These are phyloP conservation scores for Candida easanensis DNA, from an alignment of 805 yeast species.

Conservation along the genomic window DNA sequence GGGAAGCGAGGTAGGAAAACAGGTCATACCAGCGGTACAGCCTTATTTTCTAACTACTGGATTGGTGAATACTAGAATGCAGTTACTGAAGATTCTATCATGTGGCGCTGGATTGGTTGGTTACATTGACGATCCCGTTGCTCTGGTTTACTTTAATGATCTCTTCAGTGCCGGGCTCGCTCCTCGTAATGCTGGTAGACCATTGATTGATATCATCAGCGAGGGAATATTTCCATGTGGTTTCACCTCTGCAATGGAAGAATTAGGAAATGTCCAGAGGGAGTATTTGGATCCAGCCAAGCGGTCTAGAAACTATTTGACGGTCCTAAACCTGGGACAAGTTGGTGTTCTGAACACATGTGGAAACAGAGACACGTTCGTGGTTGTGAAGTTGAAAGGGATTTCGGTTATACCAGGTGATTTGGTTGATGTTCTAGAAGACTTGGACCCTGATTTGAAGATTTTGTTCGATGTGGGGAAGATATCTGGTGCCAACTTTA, in stretches of 20 bases:
- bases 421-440: no score
- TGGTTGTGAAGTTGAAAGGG: constrained; percentile 1
- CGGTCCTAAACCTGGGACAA: constrained; percentile 11
- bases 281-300: constrained; percentile 1
- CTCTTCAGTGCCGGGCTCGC: constrained; percentile 10
- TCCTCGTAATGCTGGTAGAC: not conserved
- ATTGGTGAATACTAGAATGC: constrained; percentile 11
- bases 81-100: constrained; percentile 3
- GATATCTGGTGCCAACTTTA: constrained; percentile 2
- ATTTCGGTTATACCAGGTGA: not conserved
- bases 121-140: constrained; percentile 7
- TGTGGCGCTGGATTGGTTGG: constrained; percentile 4
- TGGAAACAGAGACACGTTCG: constrained; percentile 9
- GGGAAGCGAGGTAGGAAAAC: not conserved
- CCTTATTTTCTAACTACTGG: constrained; percentile 14
- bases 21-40: not conserved
- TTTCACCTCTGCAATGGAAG: not conserved
- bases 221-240: constrained; percentile 5
- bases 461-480: constrained; percentile 6
- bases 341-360: constrained; percentile 8
- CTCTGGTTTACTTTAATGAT: constrained; percentile 16
- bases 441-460: not conserved
- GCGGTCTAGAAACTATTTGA: constrained; percentile 5
- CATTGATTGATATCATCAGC: constrained; percentile 9
- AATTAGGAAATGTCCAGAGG: not conserved